Conservation (phyloP, 306 rosid genomes). For the Cucumis sativus region Cucumber_9930_V3 NC_026655.2:8177501-8178000, state of each 20-base stretch:
- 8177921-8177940: constrained; percentile 11
- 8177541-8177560: background rate
- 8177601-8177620: background rate
- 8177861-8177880: constrained; percentile 7
- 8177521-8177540: background rate
- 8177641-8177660: background rate
- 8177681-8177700: background rate
- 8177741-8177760: constrained; percentile 6
- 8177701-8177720: constrained; percentile 10
- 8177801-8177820: constrained; percentile 6
- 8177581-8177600: background rate
- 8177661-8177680: background rate
- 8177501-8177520: background rate
- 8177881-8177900: constrained; percentile 2
- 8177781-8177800: constrained; percentile 6
- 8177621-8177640: background rate
- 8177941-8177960: background rate
- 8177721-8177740: constrained; percentile 3
- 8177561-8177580: background rate
- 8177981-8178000: background rate
- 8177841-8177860: background rate
- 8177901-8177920: constrained; percentile 3
- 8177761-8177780: constrained; percentile 4
- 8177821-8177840: constrained; percentile 7
- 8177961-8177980: background rate